A percentile compares a stretch with the other conserved stretches of the same genome.
Evolutionary conservation across 345 rosid species (phyloP).

Genomic region (Nasturtium officinale): DNA sequence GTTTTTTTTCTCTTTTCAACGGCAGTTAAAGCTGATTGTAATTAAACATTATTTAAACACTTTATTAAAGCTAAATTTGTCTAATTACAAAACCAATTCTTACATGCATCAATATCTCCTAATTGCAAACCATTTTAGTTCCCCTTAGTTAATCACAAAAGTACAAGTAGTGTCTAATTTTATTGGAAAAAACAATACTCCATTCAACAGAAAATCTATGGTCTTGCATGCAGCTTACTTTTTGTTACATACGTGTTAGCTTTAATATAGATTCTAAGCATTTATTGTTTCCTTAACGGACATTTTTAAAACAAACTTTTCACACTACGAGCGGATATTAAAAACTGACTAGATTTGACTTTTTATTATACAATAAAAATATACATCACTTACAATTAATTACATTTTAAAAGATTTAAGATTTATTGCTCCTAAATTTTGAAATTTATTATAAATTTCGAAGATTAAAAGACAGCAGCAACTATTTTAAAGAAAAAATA

Average conservation of each 20-base stretch:
- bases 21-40: constrained; percentile 20
- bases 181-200: not conserved
- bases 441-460: not conserved
- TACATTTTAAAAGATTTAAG: not conserved
- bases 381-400: not conserved
- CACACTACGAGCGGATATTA: constrained; percentile 3
- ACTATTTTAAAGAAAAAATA: not conserved
- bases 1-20: not conserved
- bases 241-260: constrained; percentile 15
- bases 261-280: constrained; percentile 18
- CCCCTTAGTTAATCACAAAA: constrained; percentile 12
- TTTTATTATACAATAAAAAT: constrained; percentile 5
- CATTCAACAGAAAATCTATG: constrained; percentile 15
- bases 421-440: not conserved
- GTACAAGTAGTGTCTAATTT: not conserved
- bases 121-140: constrained; percentile 10
- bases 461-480: not conserved
- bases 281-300: constrained; percentile 18
- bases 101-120: not conserved
- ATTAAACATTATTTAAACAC: constrained; percentile 6
- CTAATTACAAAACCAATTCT: not conserved
- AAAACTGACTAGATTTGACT: constrained; percentile 17
- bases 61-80: not conserved
- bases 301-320: constrained; percentile 2
- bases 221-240: constrained; percentile 28